A percentile compares a stretch with the other conserved stretches of the same genome.
Evolutionary conservation across 179 eudicot species (phyloP).

Genomic region (Silene noctiflora): DNA sequence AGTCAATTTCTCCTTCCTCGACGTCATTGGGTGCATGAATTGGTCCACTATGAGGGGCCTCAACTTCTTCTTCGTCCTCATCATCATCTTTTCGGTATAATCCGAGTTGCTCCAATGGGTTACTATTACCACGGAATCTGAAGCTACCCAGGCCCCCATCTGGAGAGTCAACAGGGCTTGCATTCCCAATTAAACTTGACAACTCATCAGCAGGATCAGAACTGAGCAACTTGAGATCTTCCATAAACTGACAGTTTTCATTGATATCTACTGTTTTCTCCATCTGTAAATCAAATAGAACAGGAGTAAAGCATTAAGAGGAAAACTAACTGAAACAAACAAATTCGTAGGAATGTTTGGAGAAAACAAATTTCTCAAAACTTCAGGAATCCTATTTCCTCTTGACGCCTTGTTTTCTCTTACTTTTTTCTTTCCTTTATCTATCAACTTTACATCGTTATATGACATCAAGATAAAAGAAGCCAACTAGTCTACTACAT

Average conservation of each 20-base stretch:
- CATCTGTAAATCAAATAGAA: constrained; percentile 48
- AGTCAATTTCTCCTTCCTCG: constrained; percentile 46
- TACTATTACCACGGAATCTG: constrained; percentile 35
- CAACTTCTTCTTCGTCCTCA: constrained; percentile 42
- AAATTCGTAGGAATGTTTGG: neutral
- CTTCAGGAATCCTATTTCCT: neutral
- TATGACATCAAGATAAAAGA: neutral
- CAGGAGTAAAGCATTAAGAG: neutral
- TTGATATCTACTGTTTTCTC: constrained; percentile 90
- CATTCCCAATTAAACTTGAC: constrained; percentile 32
- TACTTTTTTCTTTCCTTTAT: neutral
- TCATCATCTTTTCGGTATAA: constrained; percentile 43
- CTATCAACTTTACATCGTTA: neutral
- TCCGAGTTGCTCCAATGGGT: constrained; percentile 47
- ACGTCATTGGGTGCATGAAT: constrained; percentile 27
- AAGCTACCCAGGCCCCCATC: constrained; percentile 43
- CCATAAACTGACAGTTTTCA: constrained; percentile 69
- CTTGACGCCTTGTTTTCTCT: neutral
- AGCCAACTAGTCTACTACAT: neutral
- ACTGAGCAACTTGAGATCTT: constrained; percentile 76
- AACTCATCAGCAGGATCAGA: constrained; percentile 41
- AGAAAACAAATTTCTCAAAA: neutral
- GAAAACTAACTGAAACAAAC: neutral
- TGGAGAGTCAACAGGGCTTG: constrained; percentile 32
- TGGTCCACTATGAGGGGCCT: constrained; percentile 28